A percentile compares a stretch with the other conserved stretches of the same genome.
These are phyloP conservation scores for Friedmanniomyces simplex DNA, from an alignment of 495 filamentous ascomycete species.

Conservation along the genomic window DNA sequence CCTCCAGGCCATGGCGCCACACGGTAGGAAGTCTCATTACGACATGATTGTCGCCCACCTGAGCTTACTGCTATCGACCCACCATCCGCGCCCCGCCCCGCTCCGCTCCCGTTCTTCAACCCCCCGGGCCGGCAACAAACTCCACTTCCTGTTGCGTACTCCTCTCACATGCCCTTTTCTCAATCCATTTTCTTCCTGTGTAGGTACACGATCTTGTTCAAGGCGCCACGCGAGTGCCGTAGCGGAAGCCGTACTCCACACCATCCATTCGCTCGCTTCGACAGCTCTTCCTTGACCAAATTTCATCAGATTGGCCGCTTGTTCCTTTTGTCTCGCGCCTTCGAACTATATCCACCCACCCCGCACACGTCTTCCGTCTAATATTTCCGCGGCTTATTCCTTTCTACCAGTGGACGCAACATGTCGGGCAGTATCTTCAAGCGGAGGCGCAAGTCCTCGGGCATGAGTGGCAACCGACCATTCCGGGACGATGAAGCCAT, in stretches of 20 bases:
- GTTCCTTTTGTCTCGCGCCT: background rate
- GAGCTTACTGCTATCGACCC: no score
- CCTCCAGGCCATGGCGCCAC: no score
- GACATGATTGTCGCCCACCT: no score
- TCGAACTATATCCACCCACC: background rate
- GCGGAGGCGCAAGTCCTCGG: slow-evolving; percentile 5
- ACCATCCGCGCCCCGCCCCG: no score
- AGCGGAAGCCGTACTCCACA: background rate
- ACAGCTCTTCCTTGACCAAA: background rate
- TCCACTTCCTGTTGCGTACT: no score
- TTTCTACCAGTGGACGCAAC: background rate
- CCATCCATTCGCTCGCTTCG: background rate
- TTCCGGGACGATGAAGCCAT: slow-evolving; percentile 2
- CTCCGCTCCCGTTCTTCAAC: no score
- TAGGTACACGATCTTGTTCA: no score
- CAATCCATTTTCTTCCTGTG: no score
- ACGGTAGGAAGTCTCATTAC: no score
- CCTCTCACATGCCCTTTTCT: no score
- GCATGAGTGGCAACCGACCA: background rate
- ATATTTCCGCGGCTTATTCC: background rate
- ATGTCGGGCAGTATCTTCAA: slow-evolving; percentile 14
- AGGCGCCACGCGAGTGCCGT: background rate
- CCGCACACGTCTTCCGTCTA: background rate
- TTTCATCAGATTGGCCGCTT: background rate
- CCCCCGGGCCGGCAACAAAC: no score